Evolutionary conservation across 257 asterid species (phyloP).

Genomic region (Handroanthus guayacan): DNA sequence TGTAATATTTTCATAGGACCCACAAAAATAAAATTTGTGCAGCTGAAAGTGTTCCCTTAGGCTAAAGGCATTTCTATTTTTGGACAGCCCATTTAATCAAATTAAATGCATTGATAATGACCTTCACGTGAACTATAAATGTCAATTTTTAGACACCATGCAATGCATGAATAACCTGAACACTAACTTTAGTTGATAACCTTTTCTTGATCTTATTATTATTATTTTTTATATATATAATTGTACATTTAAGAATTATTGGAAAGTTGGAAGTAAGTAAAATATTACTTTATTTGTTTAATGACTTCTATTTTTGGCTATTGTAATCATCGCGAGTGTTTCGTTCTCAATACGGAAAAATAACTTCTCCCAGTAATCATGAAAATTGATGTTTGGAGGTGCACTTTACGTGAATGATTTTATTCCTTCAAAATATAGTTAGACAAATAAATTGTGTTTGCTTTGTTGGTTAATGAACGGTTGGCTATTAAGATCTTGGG

Average conservation of each 20-base stretch:
- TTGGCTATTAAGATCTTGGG: too few relatives aligned
- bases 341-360: too few relatives aligned
- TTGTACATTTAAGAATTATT: background rate
- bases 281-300: too few relatives aligned
- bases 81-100: constrained; percentile 29
- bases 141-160: background rate
- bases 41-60: constrained; percentile 37
- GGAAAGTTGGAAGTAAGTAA: background rate
- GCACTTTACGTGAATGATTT: too few relatives aligned
- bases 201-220: too few relatives aligned
- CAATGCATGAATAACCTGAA: background rate
- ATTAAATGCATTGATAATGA: constrained; percentile 39
- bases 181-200: background rate
- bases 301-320: too few relatives aligned
- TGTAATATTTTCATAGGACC: constrained; percentile 37
- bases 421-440: too few relatives aligned
- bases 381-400: too few relatives aligned
- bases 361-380: too few relatives aligned
- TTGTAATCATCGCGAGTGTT: background rate
- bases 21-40: constrained; percentile 29
- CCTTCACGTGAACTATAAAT: constrained; percentile 39
- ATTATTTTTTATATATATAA: too few relatives aligned
- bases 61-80: constrained; percentile 41
- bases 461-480: too few relatives aligned
- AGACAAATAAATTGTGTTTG: too few relatives aligned